phyloP scores from a whole-genome alignment of 208 protist species.

The Tritrichomonas foetus region DNA sequence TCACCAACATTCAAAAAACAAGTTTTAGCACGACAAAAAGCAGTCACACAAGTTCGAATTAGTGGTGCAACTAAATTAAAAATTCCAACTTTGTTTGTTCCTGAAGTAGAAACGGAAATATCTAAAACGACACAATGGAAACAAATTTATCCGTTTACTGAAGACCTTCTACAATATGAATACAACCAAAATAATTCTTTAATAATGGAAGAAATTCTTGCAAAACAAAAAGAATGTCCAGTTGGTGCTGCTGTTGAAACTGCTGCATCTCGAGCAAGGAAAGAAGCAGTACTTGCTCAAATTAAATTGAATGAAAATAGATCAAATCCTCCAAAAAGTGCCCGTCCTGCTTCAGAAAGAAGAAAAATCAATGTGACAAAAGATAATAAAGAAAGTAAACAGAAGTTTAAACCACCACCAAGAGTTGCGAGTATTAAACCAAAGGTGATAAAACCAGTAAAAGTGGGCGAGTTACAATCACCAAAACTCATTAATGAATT shows the following conservation, averaged over 20 bases:
- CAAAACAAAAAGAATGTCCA: not conserved
- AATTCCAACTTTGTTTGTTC: not conserved
- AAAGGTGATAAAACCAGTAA: too few species aligned
- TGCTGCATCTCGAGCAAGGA: not conserved
- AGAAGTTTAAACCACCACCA: too few species aligned
- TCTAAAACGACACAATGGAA: not conserved
- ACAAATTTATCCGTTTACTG: not conserved
- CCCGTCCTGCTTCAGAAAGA: too few species aligned
- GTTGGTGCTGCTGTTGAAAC: not conserved
- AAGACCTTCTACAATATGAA: too few species aligned
- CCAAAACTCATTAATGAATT: too few species aligned
- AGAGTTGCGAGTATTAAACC: too few species aligned
- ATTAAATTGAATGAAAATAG: too few species aligned
- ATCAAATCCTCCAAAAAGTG: too few species aligned
- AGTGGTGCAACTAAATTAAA: not conserved
- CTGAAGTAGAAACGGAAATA: not conserved
- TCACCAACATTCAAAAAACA: not conserved
- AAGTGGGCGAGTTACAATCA: too few species aligned
- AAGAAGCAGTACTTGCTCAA: not conserved
- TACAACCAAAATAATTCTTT: too few species aligned
- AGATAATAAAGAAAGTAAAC: too few species aligned
- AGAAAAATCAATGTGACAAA: too few species aligned
- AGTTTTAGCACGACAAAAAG: not conserved
- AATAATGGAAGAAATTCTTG: not conserved
- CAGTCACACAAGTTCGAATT: not conserved